Base-by-base conservation (phyloP, 805 yeast genomes). In the Saccharomycopsis oosterbeekiorum region DNA sequence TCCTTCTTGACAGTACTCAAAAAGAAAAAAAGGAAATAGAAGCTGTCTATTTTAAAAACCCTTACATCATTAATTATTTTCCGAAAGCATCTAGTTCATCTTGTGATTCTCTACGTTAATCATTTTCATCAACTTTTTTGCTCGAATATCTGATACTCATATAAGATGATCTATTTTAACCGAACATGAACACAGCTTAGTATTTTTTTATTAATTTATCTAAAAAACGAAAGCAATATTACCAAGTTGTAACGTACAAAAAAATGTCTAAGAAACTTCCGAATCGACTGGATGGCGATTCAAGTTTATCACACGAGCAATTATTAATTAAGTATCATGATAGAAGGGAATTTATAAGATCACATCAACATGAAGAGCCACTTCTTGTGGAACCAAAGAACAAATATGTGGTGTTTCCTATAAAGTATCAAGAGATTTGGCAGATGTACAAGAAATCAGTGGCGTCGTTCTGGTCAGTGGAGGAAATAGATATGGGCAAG, bases 401-500 rank as follows among this genome's bases (percentile, higher is more conserved):
- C 70, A 85, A 98, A 72, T 91, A 89, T 70, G 97, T 94, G 60
- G 77, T 93, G 62, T 94, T 92, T 84, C 99, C 99, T 66, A 90
- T 93, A 76, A 87, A 89, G 76, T 94, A 91, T 78, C 92, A 91
- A 73, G 97, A 93, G 77, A 89, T 93, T 73, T 93, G 98, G 98
- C 97, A 93, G 75, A 92, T 96, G 81, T 93, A 93, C 78, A 93
- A 93, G 81, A 89, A 93, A 78, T 97, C 98, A 56, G 99, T 93
- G 80, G 98, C 99, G 14, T 93, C 98, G 3, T 93, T 93, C 82
- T 93, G 99, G 99, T 93, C 98, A 51, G 97, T 98, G 57, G 99
- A 93, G 78, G 99, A 94, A 78, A 91, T 93, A 66, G 99, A 93
- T 76, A 82, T 93, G 66, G 86, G 96, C 59, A 94, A 94, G 80